A percentile compares a stretch with the other conserved stretches of the same genome.
These are phyloP conservation scores for Zygosaccharomyces rouxii DNA, from an alignment of 805 yeast species.

Conservation along the genomic window DNA sequence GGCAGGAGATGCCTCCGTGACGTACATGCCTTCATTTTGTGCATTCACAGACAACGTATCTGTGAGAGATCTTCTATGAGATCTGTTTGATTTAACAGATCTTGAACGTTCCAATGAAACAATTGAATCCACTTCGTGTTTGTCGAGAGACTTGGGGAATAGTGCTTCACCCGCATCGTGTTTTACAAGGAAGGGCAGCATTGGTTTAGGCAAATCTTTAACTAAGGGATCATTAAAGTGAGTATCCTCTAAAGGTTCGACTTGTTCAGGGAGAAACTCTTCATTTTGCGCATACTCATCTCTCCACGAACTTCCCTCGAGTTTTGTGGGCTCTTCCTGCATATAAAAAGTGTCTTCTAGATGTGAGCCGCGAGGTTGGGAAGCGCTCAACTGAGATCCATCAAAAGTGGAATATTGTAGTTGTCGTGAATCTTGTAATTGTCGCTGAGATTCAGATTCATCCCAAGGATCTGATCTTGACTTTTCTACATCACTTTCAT, in stretches of 20 bases:
- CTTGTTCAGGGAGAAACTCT: not conserved
- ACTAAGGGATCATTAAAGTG: not conserved
- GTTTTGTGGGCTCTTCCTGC: not conserved
- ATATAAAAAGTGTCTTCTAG: not conserved
- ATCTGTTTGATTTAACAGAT: conserved; percentile 48
- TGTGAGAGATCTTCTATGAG: conserved; percentile 29
- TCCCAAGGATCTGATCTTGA: not conserved
- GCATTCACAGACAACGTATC: conserved; percentile 39
- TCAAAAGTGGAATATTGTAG: not conserved
- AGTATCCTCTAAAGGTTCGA: not conserved
- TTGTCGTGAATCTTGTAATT: not conserved
- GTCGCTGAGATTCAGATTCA: not conserved
- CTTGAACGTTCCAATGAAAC: conserved; percentile 65
- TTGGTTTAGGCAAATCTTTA: conserved; percentile 1
- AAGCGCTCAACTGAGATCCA: not conserved
- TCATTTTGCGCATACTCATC: not conserved
- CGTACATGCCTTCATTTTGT: conserved; percentile 46
- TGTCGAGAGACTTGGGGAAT: conserved; percentile 65
- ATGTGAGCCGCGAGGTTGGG: not conserved
- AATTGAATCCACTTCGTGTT: conserved; percentile 69
- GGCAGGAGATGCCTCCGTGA: conserved; percentile 36
- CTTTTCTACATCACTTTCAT: not conserved
- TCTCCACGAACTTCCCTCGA: not conserved
- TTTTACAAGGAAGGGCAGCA: conserved; percentile 10
- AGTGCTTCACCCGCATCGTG: conserved; percentile 51